Evolutionary conservation across 2,329 filamentous ascomycete genomes (phyloP), one percentile per base, ranked within the genome.

Genomic region (Elsinoe arachidis): DNA sequence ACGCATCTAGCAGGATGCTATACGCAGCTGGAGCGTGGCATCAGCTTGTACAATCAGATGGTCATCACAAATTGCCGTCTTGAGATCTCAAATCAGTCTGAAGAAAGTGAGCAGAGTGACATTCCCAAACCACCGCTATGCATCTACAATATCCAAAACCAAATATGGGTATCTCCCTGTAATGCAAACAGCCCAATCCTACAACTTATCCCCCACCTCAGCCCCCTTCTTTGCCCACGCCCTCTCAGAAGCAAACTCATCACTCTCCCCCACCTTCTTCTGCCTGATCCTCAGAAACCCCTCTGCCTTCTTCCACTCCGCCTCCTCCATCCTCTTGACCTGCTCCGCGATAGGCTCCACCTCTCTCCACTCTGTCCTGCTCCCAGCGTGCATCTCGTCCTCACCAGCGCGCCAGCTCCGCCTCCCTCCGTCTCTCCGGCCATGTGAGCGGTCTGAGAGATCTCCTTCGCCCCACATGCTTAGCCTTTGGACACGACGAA

Each of bases 401-500:
- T 54, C 43, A 35, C 49, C 43, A 34, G 37, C 49, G 17, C 49
- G 17, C 49, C 49, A 53, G 7, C 19, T 53, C 17, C 49, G 7
- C 33, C 49, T n/a, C 33, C 49, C n/a, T 15, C 35, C 70, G 57
- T 66, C 68, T 53, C 62, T 60, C 14, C 56, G 44, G 34, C 62
- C 60, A 2, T 5, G 26, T 9, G 26, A 30, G 26, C 76, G 54
- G 9, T 23, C 54, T 2, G 38, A 15, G 3, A 56, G 21, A 12
- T 56, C 77, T 1, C 74, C 72, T 66, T 82, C 80, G 43, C 82
- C 83, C 79, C 82, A 91, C 90, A 96, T 96, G 68, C 86, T 88
- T 61, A 96, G 84, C 60, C 90, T 82, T 75, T 95, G 90, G 23
- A 96, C 87, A 68, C 87, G 87, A 62, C 88, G 84, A 61, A 99